Percentiles rank a stretch among this genome's conserved stretches.
Conservation (phyloP, 2,329 filamentous ascomycete species). For the Knufia petricola region DNA sequence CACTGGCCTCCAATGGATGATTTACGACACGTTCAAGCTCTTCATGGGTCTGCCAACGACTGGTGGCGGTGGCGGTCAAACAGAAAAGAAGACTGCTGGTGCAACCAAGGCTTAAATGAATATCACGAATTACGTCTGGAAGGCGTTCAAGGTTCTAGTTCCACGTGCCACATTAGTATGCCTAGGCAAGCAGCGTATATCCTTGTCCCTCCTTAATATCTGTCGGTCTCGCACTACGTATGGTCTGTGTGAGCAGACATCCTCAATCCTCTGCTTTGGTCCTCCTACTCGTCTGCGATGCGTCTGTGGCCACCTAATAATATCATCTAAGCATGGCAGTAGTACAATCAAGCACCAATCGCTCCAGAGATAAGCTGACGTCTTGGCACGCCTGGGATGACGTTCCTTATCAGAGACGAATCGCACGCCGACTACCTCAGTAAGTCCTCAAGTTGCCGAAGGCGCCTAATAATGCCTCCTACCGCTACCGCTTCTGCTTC, state of each 20-base stretch:
- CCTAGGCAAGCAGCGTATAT: neutral
- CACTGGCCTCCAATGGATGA: conserved; percentile 88
- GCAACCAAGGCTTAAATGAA: neutral
- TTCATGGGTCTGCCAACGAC: conserved; percentile 78
- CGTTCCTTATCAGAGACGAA: too few relatives aligned
- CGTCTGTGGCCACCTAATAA: conserved; percentile 11
- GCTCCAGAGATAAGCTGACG: neutral
- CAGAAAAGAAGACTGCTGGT: conserved; percentile 32
- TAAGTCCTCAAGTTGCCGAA: too few relatives aligned
- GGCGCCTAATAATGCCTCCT: too few relatives aligned
- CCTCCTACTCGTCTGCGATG: neutral
- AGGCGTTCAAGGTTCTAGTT: too few relatives aligned
- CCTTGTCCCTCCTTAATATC: neutral
- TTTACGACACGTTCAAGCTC: conserved; percentile 76
- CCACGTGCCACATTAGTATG: too few relatives aligned
- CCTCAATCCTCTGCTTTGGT: neutral
- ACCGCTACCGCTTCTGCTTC: neutral
- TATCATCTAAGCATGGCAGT: conserved; percentile 26
- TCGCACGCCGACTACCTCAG: too few relatives aligned
- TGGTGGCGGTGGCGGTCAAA: conserved; percentile 49
- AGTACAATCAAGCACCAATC: conserved; percentile 28
- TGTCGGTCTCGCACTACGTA: neutral
- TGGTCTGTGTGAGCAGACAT: neutral
- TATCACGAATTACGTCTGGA: neutral
- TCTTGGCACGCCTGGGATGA: too few relatives aligned